These are phyloP conservation scores for Teratosphaeria destructans DNA, from an alignment of 2,329 filamentous ascomycete species.

Conservation along the genomic window DNA sequence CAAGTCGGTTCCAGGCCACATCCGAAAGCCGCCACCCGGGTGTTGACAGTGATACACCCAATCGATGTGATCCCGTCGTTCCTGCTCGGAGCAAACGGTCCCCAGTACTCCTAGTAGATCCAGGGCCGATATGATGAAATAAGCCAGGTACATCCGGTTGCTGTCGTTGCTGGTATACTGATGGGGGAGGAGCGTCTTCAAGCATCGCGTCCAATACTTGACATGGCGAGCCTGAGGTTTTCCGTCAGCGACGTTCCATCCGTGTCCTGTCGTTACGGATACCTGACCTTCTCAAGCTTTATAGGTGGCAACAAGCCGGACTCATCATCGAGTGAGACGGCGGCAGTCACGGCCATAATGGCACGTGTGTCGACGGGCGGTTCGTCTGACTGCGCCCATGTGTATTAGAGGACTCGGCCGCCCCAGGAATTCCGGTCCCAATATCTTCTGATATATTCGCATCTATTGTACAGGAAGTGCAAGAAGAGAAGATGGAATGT, in stretches of 20 bases:
- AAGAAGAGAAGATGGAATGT: too few species aligned
- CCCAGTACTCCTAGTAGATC: conserved; percentile 63
- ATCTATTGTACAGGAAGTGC: not conserved
- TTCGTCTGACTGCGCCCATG: not conserved
- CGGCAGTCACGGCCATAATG: not conserved
- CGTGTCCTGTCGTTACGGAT: not conserved
- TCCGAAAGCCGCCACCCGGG: conserved; percentile 76
- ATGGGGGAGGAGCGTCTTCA: conserved; percentile 68
- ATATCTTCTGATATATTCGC: not conserved
- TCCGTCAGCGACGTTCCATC: not conserved
- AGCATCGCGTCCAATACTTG: conserved; percentile 86
- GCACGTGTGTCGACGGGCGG: not conserved
- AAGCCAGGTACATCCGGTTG: conserved; percentile 78
- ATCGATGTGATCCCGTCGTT: conserved; percentile 47
- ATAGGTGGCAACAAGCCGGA: not conserved
- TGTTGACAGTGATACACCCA: conserved; percentile 88
- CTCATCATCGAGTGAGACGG: conserved; percentile 1
- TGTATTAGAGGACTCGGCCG: not conserved
- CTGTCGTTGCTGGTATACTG: conserved; percentile 83
- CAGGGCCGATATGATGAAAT: conserved; percentile 77
- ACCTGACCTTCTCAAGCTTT: conserved; percentile 8
- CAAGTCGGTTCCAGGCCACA: conserved; percentile 61
- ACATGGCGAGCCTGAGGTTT: conserved; percentile 45
- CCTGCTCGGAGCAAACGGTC: conserved; percentile 41
- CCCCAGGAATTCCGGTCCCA: not conserved